Evolutionary conservation across 2,329 filamentous ascomycete species (phyloP).

Genomic region (Claviceps sp.): DNA sequence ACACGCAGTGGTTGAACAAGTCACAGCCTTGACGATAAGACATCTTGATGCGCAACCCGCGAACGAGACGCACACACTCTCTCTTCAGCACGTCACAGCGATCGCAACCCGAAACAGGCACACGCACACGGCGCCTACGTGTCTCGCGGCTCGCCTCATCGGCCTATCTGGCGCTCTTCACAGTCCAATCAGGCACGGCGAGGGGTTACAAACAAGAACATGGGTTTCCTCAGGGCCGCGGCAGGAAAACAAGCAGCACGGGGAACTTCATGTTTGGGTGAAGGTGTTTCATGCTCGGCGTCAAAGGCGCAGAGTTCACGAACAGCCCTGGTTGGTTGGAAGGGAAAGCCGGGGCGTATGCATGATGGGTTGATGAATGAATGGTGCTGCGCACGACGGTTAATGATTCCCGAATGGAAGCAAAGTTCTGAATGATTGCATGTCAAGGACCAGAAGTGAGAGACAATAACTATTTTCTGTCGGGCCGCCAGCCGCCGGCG

Average conservation of each 20-base stretch:
- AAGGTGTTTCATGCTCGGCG: conserved; percentile 3
- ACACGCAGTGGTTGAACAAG: background rate
- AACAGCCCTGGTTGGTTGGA: background rate
- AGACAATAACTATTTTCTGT: background rate
- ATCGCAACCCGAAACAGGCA: background rate
- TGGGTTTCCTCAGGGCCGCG: too few relatives aligned
- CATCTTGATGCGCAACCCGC: conserved; percentile 1
- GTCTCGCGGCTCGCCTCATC: background rate
- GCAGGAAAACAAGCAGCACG: background rate
- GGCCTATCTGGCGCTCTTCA: background rate
- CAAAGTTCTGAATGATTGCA: background rate
- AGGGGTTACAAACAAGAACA: background rate
- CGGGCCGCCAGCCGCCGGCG: background rate
- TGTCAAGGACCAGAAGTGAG: background rate
- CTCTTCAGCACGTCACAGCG: background rate
- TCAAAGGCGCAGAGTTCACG: background rate
- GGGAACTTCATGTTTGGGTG: background rate
- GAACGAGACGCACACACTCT: background rate
- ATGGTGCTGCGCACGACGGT: background rate
- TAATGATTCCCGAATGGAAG: background rate
- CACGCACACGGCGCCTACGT: background rate
- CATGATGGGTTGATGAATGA: too few relatives aligned
- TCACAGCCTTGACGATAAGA: background rate
- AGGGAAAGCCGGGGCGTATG: background rate
- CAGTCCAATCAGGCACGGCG: background rate